phyloP scores from a whole-genome alignment of 768 basidiomycete species.

The Leccinellum albellum region DNA sequence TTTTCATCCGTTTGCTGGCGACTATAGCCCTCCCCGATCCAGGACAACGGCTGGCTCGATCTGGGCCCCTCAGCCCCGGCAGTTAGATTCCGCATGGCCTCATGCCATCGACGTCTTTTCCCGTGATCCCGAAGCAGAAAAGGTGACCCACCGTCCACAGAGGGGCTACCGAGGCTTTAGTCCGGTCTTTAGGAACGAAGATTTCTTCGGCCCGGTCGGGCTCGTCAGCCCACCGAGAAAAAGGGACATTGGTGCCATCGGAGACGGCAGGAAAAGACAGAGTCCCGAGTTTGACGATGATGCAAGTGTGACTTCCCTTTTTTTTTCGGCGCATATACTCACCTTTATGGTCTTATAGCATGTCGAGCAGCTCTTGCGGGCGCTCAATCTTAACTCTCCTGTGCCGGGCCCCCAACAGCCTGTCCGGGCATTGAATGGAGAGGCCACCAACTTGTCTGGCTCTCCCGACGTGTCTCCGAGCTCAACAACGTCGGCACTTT shows the following conservation, averaged over 20 bases:
- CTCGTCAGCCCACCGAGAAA: constrained; percentile 37
- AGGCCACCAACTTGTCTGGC: constrained; percentile 37
- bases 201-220: constrained; percentile 61
- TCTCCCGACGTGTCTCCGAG: constrained; percentile 73
- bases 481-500: constrained; percentile 64
- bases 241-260: constrained; percentile 65
- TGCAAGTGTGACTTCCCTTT: constrained; percentile 22
- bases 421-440: constrained; percentile 40
- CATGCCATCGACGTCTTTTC: constrained; percentile 59
- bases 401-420: constrained; percentile 47
- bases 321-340: constrained; percentile 30
- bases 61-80: constrained; percentile 81
- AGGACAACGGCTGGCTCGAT: constrained; percentile 56
- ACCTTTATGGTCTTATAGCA: constrained; percentile 44
- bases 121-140: constrained; percentile 48
- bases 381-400: constrained; percentile 77
- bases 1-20: constrained; percentile 35
- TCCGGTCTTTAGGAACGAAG: constrained; percentile 42
- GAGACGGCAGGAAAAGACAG: constrained; percentile 70
- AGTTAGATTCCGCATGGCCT: constrained; percentile 65
- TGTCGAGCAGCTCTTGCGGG: constrained; percentile 76
- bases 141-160: constrained; percentile 32
- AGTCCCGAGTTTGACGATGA: constrained; percentile 54
- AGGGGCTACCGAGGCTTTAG: constrained; percentile 19
- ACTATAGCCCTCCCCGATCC: constrained; percentile 38